Evolutionary conservation across 108 stramenopile species (phyloP).

Genomic region (Craspedostauros australis): DNA sequence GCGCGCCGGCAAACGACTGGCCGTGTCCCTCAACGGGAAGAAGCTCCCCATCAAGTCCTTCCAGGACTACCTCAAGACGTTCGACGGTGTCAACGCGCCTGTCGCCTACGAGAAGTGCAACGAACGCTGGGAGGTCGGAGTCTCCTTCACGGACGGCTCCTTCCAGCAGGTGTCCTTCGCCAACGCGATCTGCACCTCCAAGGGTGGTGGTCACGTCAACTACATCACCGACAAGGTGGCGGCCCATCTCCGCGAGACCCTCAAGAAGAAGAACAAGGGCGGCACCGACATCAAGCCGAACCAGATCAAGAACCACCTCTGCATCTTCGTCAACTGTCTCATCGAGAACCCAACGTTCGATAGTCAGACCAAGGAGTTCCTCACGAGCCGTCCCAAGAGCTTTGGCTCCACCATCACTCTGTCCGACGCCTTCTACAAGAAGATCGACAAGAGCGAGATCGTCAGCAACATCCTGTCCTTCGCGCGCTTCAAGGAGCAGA

Average conservation of each 20-base stretch:
- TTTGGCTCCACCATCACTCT: conserved; percentile 78
- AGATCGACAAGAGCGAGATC: conserved; percentile 88
- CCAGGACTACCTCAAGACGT: conserved; percentile 88
- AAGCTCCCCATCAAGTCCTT: conserved; percentile 88
- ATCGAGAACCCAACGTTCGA: conserved; percentile 98
- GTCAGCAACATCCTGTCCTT: conserved; percentile 79
- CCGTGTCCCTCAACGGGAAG: conserved; percentile 89
- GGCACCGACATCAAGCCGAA: conserved; percentile 74
- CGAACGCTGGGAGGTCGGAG: conserved; percentile 95
- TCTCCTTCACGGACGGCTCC: conserved; percentile 75
- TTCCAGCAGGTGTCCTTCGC: conserved; percentile 96
- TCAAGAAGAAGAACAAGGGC: conserved; percentile 97
- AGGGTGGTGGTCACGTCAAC: conserved; percentile 93
- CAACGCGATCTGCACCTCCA: conserved; percentile 94
- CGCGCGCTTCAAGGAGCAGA: conserved; percentile 86
- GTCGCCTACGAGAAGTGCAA: conserved; percentile 82
- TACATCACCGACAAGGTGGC: conserved; percentile 89
- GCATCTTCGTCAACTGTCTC: conserved; percentile 92
- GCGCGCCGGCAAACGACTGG: conserved; percentile 75
- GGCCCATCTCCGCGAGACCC: conserved; percentile 29
- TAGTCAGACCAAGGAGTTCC: conserved; percentile 96
- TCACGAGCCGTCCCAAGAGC: conserved; percentile 71
- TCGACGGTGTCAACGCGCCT: conserved; percentile 73
- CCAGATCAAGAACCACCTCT: conserved; percentile 95
- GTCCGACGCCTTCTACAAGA: conserved; percentile 78